phyloP scores from a whole-genome alignment of 345 rosid genomes.

The Arabis hirsuta region DNA sequence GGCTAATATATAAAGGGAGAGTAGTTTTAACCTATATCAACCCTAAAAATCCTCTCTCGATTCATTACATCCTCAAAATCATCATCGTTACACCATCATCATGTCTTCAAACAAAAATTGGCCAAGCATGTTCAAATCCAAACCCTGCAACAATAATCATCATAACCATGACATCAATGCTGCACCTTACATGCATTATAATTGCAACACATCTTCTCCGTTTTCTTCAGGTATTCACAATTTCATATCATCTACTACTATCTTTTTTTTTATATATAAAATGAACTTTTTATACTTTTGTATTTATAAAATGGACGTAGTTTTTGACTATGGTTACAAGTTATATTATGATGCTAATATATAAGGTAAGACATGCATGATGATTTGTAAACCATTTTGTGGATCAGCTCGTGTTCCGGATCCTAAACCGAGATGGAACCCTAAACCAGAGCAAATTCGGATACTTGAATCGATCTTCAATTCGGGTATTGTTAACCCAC shows the following conservation, averaged over 20 bases:
- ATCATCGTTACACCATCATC: constrained; percentile 30
- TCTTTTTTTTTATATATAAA: too few species aligned
- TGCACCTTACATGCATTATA: constrained; percentile 57
- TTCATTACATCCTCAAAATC: not conserved
- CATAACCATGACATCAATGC: constrained; percentile 57
- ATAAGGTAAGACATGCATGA: constrained; percentile 31
- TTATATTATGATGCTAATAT: not conserved
- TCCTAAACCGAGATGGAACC: constrained; percentile 98
- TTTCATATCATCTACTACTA: not conserved
- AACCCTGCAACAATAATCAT: constrained; percentile 72
- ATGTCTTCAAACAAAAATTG: constrained; percentile 98
- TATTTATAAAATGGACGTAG: too few species aligned
- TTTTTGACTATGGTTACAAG: too few species aligned
- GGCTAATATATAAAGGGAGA: constrained; percentile 66
- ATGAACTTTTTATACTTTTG: too few species aligned
- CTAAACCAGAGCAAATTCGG: constrained; percentile 92
- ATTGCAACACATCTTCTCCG: constrained; percentile 54
- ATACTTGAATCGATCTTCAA: constrained; percentile 91
- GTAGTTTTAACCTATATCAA: constrained; percentile 21
- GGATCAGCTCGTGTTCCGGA: constrained; percentile 81
- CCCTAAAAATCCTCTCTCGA: not conserved
- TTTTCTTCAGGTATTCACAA: constrained; percentile 58
- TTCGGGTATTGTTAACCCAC: constrained; percentile 94
- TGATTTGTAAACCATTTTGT: constrained; percentile 22
- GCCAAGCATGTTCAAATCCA: constrained; percentile 98